Evolutionary conservation across 176 grass and related monocot species (phyloP), one percentile per base, ranked within the genome.

Genomic region (Zea luxurians): DNA sequence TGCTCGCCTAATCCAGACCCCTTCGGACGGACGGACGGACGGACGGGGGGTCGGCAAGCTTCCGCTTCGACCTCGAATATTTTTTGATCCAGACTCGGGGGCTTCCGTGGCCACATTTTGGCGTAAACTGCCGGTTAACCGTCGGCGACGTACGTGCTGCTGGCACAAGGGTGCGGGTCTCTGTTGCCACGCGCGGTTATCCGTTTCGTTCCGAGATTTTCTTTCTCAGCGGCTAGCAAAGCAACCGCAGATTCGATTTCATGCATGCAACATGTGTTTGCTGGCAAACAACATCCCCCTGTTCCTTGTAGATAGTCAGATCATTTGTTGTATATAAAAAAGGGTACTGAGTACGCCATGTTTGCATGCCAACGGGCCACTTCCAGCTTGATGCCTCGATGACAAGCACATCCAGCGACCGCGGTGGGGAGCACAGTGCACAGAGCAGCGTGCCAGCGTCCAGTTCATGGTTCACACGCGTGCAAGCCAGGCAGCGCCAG

Each of bases 41-140:
- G 37, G 82, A 84, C 41, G 48, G 58, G 10, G 77, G 84, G 27
- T 71, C 71, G 77, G n/a, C 71, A 64, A 84, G 40, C 81, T 41
- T 35, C 68, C 74, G 41, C 43, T 44, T 37, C 59, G 8, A 38
- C 20, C 27, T 27, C 47, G 10, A 47, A 47, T 47, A 47, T 27
- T 27, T 27, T 27, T 46, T 46, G 40, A 13, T 21, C 16, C 13
- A 48, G 12, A 17, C 7, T 2, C 34, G 35, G n/a, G 27, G 27
- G 27, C 27, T 27, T 2, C n/a, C 2, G 5, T 61, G 41, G 43
- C 63, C 43, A 37, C 16, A 18, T 57, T 27, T 38, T 73, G 20
- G 48, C 68, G 66, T 82, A 45, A 36, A 2, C 18, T 68, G 10
- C 68, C 21, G 60, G 68, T 53, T 71, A 86, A 64, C 55, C 72